phyloP scores from a whole-genome alignment of 371 early-diverging fungal genomes.

The Smittium mucronatum region DNA sequence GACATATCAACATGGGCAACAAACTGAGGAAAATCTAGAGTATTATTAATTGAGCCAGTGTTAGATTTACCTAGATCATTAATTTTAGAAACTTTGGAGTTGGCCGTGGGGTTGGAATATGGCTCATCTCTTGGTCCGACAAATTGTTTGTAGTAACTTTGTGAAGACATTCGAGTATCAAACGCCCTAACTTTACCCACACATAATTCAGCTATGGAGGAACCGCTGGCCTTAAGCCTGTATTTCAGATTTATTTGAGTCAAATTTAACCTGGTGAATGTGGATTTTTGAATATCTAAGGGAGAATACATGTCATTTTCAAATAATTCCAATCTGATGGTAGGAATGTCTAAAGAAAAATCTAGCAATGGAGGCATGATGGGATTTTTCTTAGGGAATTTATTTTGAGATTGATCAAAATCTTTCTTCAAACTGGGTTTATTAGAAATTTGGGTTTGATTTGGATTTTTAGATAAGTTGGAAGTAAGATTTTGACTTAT shows the following conservation, averaged over 20 bases:
- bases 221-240: constrained; percentile 43
- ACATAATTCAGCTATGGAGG: constrained; percentile 57
- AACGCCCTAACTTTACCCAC: constrained; percentile 57
- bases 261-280: constrained; percentile 39
- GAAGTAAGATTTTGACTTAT: background rate
- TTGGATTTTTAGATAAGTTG: background rate
- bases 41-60: constrained; percentile 32
- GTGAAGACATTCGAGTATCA: constrained; percentile 61
- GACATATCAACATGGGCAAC: constrained; percentile 37
- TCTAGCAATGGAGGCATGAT: constrained; percentile 13
- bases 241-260: constrained; percentile 42
- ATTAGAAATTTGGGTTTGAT: background rate
- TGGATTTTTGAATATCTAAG: constrained; percentile 18
- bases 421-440: background rate
- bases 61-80: background rate
- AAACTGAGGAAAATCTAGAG: constrained; percentile 56
- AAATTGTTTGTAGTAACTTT: constrained; percentile 71
- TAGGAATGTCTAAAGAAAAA: constrained; percentile 25
- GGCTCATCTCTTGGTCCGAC: constrained; percentile 31
- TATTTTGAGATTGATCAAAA: no score
- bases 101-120: background rate
- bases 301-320: constrained; percentile 37
- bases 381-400: constrained; percentile 16
- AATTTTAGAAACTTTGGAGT: background rate
- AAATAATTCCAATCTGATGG: constrained; percentile 54